A percentile compares a stretch with the other conserved stretches of the same genome.
Conservation (phyloP, 2,329 filamentous ascomycete genomes). For the Pseudogymnoascus sp. region DNA sequence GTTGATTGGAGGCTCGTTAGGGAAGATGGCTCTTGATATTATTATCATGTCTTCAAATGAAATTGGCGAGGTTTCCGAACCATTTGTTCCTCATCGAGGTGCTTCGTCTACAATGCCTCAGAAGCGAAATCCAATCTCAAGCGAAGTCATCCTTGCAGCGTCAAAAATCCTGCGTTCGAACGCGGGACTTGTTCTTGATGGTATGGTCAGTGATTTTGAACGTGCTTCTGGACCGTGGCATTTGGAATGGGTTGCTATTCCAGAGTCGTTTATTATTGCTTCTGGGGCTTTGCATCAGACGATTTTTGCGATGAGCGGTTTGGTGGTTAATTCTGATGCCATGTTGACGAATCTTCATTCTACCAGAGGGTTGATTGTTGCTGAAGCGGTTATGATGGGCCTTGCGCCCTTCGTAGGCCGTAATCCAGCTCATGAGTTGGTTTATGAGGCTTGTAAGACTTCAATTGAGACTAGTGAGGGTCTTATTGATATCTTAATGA, state of each 20-base stretch:
- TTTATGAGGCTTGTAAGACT: conserved; percentile 47
- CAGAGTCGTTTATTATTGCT: conserved; percentile 45
- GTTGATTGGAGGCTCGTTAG: conserved; percentile 42
- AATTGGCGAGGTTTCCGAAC: conserved; percentile 42
- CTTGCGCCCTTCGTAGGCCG: conserved; percentile 44
- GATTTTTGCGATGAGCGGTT: conserved; percentile 44
- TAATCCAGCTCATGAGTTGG: conserved; percentile 47
- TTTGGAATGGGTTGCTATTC: conserved; percentile 50
- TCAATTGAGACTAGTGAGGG: conserved; percentile 34
- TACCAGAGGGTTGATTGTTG: conserved; percentile 47
- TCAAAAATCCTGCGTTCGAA: conserved; percentile 33
- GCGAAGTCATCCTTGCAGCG: neutral
- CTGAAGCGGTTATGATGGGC: conserved; percentile 55
- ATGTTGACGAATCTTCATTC: conserved; percentile 46
- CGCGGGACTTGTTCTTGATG: conserved; percentile 45
- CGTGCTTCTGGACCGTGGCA: conserved; percentile 53
- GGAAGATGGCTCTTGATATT: conserved; percentile 46
- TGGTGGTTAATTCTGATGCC: conserved; percentile 42
- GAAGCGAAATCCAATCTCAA: conserved; percentile 47
- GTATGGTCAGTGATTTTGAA: conserved; percentile 52
- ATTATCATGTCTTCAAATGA: conserved; percentile 51
- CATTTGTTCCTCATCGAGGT: conserved; percentile 44
- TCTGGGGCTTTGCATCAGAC: conserved; percentile 47
- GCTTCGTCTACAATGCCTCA: conserved; percentile 49
- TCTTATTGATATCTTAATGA: conserved; percentile 21